These are phyloP conservation scores for Vaccinium darrowii DNA, from an alignment of 148 eudicot species.

Conservation along the genomic window DNA sequence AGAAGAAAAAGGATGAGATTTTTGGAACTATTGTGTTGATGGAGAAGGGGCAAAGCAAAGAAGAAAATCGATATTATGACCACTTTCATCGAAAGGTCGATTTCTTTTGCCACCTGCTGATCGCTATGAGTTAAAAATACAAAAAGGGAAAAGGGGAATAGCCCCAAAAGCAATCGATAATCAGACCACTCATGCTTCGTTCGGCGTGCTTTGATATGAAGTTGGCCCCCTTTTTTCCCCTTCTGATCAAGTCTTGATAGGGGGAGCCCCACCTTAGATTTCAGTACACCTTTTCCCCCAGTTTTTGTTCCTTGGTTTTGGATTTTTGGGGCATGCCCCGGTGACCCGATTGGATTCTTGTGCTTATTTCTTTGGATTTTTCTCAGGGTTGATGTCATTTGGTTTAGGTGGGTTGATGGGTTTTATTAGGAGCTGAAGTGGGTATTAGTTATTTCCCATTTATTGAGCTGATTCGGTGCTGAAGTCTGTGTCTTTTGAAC, in stretches of 20 bases:
- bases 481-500: slow-evolving; percentile 12
- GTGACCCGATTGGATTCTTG: slow-evolving; percentile 20
- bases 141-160: slow-evolving; percentile 2
- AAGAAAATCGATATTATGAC: slow-evolving; percentile 31
- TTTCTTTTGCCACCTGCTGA: slow-evolving; percentile 46
- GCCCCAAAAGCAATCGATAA: slow-evolving; percentile 37
- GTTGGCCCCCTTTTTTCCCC: slow-evolving; percentile 16
- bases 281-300: slow-evolving; percentile 49
- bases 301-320: slow-evolving; percentile 80
- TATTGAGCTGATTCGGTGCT: slow-evolving; percentile 9
- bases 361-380: slow-evolving; percentile 46
- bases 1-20: slow-evolving; percentile 5
- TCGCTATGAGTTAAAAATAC: slow-evolving; percentile 20
- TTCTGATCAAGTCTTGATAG: slow-evolving; percentile 3
- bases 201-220: slow-evolving; percentile 80
- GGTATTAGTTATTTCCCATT: slow-evolving; percentile 15
- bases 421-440: neutral
- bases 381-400: slow-evolving; percentile 3
- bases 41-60: slow-evolving; percentile 22
- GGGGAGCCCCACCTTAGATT: slow-evolving; percentile 68
- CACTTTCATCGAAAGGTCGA: slow-evolving; percentile 70
- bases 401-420: slow-evolving; percentile 11
- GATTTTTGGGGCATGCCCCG: slow-evolving; percentile 45
- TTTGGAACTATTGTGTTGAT: slow-evolving; percentile 12
- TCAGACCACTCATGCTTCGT: slow-evolving; percentile 71